Conservation (phyloP, 2,329 filamentous ascomycete genomes). For the Alternaria triticimaculans region DNA sequence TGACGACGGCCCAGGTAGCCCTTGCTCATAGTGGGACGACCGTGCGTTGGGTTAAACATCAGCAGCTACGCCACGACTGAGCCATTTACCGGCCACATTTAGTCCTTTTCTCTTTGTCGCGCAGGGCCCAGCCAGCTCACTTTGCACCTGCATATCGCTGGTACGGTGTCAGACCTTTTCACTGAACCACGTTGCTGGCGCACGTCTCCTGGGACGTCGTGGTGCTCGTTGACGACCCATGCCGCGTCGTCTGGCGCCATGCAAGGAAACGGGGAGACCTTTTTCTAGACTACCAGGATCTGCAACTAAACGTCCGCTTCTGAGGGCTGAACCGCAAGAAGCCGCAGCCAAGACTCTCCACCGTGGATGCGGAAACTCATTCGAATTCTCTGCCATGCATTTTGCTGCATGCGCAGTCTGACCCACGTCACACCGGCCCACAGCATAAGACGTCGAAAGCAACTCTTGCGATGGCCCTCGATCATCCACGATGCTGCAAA, state of each 20-base stretch:
- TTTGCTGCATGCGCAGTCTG: conserved; percentile 18
- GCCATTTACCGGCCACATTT: conserved; percentile 1
- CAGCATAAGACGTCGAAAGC: neutral
- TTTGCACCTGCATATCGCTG: conserved; percentile 14
- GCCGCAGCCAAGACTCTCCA: conserved; percentile 32
- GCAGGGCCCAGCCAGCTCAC: conserved; percentile 1
- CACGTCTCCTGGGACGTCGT: conserved; percentile 10
- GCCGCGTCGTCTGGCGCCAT: conserved; percentile 28
- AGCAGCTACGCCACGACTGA: conserved; percentile 14
- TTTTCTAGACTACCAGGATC: conserved; percentile 34
- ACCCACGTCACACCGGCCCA: conserved; percentile 24
- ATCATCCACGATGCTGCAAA: conserved; percentile 4
- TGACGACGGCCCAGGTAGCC: conserved; percentile 37
- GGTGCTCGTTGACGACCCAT: conserved; percentile 9
- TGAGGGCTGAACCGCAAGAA: conserved; percentile 30
- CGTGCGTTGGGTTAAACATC: conserved; percentile 19
- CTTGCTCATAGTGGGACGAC: conserved; percentile 28
- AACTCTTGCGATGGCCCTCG: conserved; percentile 1
- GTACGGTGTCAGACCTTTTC: conserved; percentile 2
- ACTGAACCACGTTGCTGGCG: conserved; percentile 25
- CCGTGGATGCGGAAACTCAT: conserved; percentile 18
- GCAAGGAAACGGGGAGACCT: conserved; percentile 28
- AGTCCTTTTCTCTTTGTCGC: conserved; percentile 3
- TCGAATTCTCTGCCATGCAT: conserved; percentile 16
- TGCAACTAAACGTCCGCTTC: conserved; percentile 27